Conservation (phyloP, 1,284 basidiomycete species). For the Microbotryomycetes sp. region DNA sequence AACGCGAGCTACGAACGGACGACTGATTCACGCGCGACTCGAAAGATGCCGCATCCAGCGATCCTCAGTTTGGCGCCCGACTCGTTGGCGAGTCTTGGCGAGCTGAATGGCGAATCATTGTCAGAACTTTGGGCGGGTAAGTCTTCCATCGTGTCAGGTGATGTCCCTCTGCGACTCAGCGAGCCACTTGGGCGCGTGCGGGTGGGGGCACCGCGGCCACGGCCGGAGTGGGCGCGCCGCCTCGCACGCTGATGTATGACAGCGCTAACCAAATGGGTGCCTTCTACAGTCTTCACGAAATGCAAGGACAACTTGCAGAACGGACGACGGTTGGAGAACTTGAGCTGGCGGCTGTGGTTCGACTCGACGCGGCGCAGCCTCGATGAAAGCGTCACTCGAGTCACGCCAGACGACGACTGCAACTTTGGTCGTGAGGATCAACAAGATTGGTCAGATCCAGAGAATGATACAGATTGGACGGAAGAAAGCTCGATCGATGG, state of each 20-base stretch:
- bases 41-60: constrained; percentile 1
- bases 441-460: neutral
- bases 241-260: neutral
- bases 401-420: neutral
- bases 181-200: neutral
- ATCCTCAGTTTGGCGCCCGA: constrained; percentile 31
- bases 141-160: neutral
- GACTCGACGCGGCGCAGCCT: constrained; percentile 17
- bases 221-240: neutral
- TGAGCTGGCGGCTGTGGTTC: constrained; percentile 78
- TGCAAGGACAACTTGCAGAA: constrained; percentile 70
- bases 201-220: neutral
- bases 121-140: constrained; percentile 31
- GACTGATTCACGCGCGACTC: no score
- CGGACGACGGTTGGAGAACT: constrained; percentile 71
- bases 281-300: constrained; percentile 64
- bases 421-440: neutral
- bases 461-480: neutral
- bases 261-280: neutral
- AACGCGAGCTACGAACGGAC: no score
- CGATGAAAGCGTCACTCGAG: neutral
- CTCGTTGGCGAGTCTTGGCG: constrained; percentile 29
- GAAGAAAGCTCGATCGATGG: neutral
- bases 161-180: neutral
- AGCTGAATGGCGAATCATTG: constrained; percentile 21